Percentiles rank a stretch among this genome's conserved stretches.
Conservation (phyloP, 2,329 filamentous ascomycete species). For the Fusarium sp. region DNA sequence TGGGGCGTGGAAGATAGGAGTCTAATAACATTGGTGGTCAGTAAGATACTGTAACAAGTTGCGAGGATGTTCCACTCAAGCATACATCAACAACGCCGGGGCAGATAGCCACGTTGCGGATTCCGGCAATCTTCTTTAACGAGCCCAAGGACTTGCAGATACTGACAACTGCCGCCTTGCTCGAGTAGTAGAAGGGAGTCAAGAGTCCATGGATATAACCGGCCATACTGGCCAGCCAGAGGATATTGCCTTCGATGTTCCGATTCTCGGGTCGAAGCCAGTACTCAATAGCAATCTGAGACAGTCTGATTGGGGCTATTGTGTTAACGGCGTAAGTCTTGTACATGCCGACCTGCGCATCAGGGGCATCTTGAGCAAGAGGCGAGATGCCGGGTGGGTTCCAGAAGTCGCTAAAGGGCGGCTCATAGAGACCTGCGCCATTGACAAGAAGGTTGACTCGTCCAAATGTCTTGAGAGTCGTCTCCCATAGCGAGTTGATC, state of each 20-base stretch:
- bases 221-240: conserved; percentile 47
- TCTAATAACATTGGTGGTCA: neutral
- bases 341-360: conserved; percentile 41
- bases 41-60: neutral
- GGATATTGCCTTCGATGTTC: conserved; percentile 32
- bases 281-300: conserved; percentile 48
- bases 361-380: conserved; percentile 27
- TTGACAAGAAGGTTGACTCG: conserved; percentile 74
- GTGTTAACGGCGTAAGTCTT: conserved; percentile 45
- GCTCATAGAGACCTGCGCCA: conserved; percentile 69
- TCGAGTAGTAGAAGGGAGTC: conserved; percentile 20
- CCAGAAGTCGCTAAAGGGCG: conserved; percentile 46
- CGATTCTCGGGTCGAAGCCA: conserved; percentile 44
- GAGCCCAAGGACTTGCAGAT: neutral
- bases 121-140: neutral
- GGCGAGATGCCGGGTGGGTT: conserved; percentile 39
- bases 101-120: neutral
- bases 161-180: neutral
- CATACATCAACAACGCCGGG: neutral
- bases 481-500: conserved; percentile 44
- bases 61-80: neutral
- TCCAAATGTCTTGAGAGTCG: conserved; percentile 63
- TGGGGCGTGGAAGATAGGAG: neutral
- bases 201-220: conserved; percentile 47
- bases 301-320: conserved; percentile 44